Conservation (phyloP, 139 green algal species). For the Chlamydomonas asymmetrica region DNA sequence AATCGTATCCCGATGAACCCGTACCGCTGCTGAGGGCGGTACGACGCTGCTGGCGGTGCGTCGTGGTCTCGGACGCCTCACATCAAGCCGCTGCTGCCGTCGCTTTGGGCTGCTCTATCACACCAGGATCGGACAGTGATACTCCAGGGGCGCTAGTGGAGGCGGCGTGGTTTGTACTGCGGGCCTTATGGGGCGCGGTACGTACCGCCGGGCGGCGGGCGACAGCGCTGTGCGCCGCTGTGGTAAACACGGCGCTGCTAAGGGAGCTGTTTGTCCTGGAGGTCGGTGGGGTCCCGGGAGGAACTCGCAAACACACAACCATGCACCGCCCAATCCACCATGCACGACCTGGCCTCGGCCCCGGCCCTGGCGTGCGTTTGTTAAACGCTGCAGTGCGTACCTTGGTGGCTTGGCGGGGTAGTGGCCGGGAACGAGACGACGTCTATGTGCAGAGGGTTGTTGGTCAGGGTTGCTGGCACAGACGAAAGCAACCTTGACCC, state of each 20-base stretch:
- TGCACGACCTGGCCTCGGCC: background rate
- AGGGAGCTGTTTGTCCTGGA: constrained; percentile 43
- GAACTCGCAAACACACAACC: no score
- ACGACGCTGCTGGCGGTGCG: constrained; percentile 17
- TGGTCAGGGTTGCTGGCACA: no score
- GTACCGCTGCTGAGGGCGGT: constrained; percentile 28
- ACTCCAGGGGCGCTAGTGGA: background rate
- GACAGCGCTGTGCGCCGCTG: constrained; percentile 22
- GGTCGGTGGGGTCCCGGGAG: background rate
- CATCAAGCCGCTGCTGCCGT: no score
- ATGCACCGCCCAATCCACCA: background rate
- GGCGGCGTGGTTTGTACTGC: constrained; percentile 12
- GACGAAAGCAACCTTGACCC: no score
- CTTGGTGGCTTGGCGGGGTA: no score
- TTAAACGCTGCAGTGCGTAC: no score
- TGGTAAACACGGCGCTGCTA: constrained; percentile 44
- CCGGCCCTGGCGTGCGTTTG: no score
- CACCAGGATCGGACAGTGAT: no score
- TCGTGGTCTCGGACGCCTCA: background rate
- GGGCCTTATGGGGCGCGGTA: constrained; percentile 31
- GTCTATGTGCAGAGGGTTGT: no score
- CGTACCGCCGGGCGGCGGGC: constrained; percentile 22
- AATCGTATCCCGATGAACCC: constrained; percentile 22
- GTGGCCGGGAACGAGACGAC: no score
- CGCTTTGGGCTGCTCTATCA: no score